Evolutionary conservation across 2,329 filamentous ascomycete genomes (phyloP), one percentile per base, ranked within the genome.

Genomic region (Fusarium euwallaceae): DNA sequence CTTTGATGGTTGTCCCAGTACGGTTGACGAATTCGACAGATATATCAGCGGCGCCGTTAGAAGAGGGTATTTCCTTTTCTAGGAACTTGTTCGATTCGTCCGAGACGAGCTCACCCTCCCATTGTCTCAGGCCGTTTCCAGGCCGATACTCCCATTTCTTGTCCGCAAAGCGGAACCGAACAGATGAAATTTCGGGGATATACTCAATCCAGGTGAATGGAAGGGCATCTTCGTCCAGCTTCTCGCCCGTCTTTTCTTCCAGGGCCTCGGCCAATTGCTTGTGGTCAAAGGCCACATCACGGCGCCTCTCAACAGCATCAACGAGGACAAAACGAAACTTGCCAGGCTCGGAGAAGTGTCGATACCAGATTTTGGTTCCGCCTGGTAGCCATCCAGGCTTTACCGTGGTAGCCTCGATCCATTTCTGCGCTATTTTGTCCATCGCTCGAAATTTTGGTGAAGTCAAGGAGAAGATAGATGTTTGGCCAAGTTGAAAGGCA

Each of bases 351-450:
- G 51, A 27, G 22, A 66, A 62, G 9, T 67, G 73, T 34, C 67
- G 76, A 56, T 81, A 81, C 79, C 79, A 81, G 43, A 81, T 80
- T 16, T 58, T 22, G 2, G 73, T 74, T 4, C 62, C 72, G 5
- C 45, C 53, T 4, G 76, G 55, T 1, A 78, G 62, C 79, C 80
- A 81, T 12, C 65, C 70, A 27, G 79, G 74, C 11, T 67, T 67
- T 17, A 80, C 69, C 2, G 60, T 70, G 5, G 75, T 55, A 2
- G 64, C 61, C n/a, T 66, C 45, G 24, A 70, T 66, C 16, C 56
- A 72, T 36, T 16, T 61, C 20, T 74, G 45, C 34, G 37, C 43
- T 60, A 56, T 5, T 24, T 64, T 8, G 0, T 67, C 64, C 60
- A 77, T 76, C 2, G 0, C 2, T 39, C 27, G 24, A 24, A 24